Conservation (phyloP, 78 protist genomes). For the slime mould (Dictyostelium discoideum) region DNA sequence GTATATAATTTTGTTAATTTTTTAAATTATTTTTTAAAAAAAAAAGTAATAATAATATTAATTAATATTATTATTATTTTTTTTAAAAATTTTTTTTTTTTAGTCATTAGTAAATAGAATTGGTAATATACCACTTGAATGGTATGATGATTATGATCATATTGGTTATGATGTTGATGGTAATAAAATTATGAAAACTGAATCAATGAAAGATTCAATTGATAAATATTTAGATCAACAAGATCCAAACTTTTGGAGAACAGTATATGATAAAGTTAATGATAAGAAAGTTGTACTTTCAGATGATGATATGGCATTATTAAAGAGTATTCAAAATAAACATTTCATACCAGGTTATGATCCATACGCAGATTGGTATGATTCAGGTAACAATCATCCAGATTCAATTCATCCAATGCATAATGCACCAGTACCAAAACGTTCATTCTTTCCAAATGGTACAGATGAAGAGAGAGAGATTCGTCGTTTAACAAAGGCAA, state of each 20-base stretch:
- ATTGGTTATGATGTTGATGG: slow-evolving; percentile 98
- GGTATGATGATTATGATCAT: slow-evolving; percentile 97
- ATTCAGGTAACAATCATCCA: slow-evolving; percentile 57
- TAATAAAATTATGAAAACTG: slow-evolving; percentile 86
- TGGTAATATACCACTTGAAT: slow-evolving; percentile 96
- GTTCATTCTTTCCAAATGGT: slow-evolving; percentile 88
- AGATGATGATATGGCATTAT: slow-evolving; percentile 87
- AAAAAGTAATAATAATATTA: neutral
- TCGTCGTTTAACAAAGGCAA: slow-evolving; percentile 32
- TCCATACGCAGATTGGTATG: slow-evolving; percentile 60
- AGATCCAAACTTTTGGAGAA: slow-evolving; percentile 86
- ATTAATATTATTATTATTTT: neutral
- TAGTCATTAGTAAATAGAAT: slow-evolving; percentile 83
- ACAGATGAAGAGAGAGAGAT: slow-evolving; percentile 85
- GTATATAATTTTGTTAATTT: neutral
- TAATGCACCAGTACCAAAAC: slow-evolving; percentile 86
- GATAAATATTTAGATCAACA: slow-evolving; percentile 84
- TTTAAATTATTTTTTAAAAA: too few relatives aligned
- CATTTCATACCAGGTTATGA: slow-evolving; percentile 35
- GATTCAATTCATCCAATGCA: slow-evolving; percentile 81
- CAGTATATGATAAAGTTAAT: slow-evolving; percentile 88
- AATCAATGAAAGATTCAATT: slow-evolving; percentile 78
- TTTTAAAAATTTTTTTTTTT: neutral
- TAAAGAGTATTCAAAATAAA: slow-evolving; percentile 83
- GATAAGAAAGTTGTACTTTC: slow-evolving; percentile 86